Evolutionary conservation across 73 alveolate species (phyloP), one percentile per base, ranked within the genome.

Genomic region (Symbiodinium natans): DNA sequence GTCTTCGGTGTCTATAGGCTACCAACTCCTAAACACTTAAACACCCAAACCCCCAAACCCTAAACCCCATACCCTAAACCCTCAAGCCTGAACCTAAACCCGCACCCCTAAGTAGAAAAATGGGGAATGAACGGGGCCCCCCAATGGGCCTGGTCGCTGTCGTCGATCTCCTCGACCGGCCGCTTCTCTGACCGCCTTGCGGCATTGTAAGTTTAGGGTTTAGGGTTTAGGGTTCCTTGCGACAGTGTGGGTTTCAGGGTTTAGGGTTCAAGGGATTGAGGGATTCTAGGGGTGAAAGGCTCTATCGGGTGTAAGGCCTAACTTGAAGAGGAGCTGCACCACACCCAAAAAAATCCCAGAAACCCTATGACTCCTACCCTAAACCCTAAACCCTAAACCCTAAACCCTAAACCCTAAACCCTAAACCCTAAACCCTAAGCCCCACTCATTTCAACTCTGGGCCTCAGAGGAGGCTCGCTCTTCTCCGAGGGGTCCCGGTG

Each of bases 141-240:
- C 21, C 21, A 46, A 46, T n/a, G 13, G 59, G 6, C 77, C 77
- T 63, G 77, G 77, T 63, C 77, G 77, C 77, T 63, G 77, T 63
- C 77, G 39, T 63, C 77, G 77, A 63, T 63, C 34, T 63, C 77
- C 34, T 63, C 77, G 29, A 63, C 77, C 36, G 77, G 19, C 1
- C 77, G 77, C 77, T 63, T 63, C 34, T 63, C 77, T 27, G 77
- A 63, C 77, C 77, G 77, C 77, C 77, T 63, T 15, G 34, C 31
- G 1, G 74, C 31, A 5, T 56, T 9, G 15, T 8, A n/a, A n/a
- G 74, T 56, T 21, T 56, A 56, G 74, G 74, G 74, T 56, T 46
- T 56, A 56, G 74, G 74, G 31, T 56, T 56, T 56, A 21, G 74
- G 74, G 74, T 56, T 56, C 15, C 5, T 13, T 13, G 74, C 31